Base-by-base conservation (phyloP, 2,329 filamentous ascomycete genomes). In the Phaeomoniella chlamydospora region DNA sequence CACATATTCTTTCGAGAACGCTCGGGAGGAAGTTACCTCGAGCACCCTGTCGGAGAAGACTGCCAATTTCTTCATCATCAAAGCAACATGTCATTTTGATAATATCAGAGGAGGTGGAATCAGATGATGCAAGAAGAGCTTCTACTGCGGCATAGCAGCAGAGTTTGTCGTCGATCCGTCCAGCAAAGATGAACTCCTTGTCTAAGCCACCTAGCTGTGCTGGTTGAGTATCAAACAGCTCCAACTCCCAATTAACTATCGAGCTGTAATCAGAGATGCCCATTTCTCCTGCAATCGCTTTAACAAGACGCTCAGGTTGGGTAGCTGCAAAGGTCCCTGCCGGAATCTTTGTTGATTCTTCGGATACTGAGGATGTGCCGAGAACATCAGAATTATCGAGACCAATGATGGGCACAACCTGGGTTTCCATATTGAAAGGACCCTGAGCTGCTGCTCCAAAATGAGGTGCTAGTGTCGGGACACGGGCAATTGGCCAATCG, bases 1-100 rank as follows among this genome's bases (percentile, higher is more conserved):
- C 85, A 37, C 85, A 72, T 38, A 86, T 75, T 41, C 88, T 81
- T 61, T 92, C 83, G 39, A 96, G 72, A 15, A 80, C 72, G 26
- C 72, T 69, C 29, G 84, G 80, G 39, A 96, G 70, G 64, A 94
- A 92, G 64, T 94, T 96, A 38, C 83, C 78, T 36, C 73, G 71
- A 4, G 90, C 90, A 41, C 90, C 90, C 61, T 96, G 88, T 38
- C 88, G 81, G 35, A 94, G 74, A 5, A 85, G 68, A 16, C 82
- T 92, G 41, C 90, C 90, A 41, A 98, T 93, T 58, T 98, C 90
- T 58, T 98, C 90, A 50, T 94, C 82, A 53, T 96, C 90, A 51
- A 96, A 96, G 48, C 94, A 77, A n/a, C 80, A 86, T 22, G 90
- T 83, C 37, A 94, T 68, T 60, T 92, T 92, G 58, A 96, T 76